Base-by-base conservation (phyloP, 139 green algal species). In the Prasinococcaceae sp. region DNA sequence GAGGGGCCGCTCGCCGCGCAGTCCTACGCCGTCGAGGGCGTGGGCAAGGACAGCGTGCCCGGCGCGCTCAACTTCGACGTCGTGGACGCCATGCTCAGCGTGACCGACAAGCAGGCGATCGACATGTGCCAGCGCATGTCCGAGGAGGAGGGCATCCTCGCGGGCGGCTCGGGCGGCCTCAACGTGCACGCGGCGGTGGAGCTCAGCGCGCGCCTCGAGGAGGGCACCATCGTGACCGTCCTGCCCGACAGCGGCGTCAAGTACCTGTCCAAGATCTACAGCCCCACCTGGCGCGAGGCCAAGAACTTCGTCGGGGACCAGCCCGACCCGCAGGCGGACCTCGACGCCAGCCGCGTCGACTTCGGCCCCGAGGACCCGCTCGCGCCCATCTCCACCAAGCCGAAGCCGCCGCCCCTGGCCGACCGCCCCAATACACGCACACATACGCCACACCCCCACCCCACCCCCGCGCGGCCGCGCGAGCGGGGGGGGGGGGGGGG, bases 261-360 rank as follows among this genome's bases (percentile, higher is more conserved):
- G 33, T 66, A 66, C 49, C 28, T 66, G 41, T 56, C 42, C 36
- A 66, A 66, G 58, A 57, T 59, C 26, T 66, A 53, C 58, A 66
- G 60, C 58, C 41, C 60, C 30, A 19, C 35, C 1, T 66, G 58
- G 58, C 37, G 54, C 35, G 17, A 44, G 5, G 33, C 39, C 32
- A 54, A 66, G 30, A 30, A 30, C n/a, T 39, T 60, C 6, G 6
- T 48, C 12, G 33, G 14, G 12, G 33, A 41, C 33, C 12, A 41
- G 0, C 14, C 12, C 14, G 33, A 41, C 33, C 33, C 33, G 14
- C 33, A 41, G 33, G 33, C 12, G 12, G 33, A 41, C 12, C 12
- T 41, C 12, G 14, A 41, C 33, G n/a, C n/a, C n/a, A n/a, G n/a
- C n/a, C n/a, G n/a, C n/a, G n/a, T n/a, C n/a, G n/a, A n/a, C n/a